Base-by-base conservation (phyloP, 2,329 filamentous ascomycete species). In the Didymella arachidicola region DNA sequence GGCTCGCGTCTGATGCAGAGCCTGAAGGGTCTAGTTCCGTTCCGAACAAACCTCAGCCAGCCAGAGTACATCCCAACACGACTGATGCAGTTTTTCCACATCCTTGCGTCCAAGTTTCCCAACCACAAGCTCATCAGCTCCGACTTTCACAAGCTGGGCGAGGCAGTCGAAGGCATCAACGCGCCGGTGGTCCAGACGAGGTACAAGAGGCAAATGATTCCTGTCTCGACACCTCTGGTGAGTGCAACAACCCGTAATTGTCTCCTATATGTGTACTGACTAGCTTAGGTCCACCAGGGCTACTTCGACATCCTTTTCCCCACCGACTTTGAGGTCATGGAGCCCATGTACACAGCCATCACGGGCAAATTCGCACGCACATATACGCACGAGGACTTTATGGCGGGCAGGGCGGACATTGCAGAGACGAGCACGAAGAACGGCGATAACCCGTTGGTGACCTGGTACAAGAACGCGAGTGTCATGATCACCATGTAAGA, bases 301-400 rank as follows among this genome's bases (percentile, higher is more conserved):
- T 98, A 97, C 79, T 99, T 99, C 74, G 96, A 99, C 75, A 97
- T 99, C 70, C 88, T 99, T 74, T 99, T 99, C 80, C 95, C 95
- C 0, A 99, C 95, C 11, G 90, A 99, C 78, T 99, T 99, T 75
- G 84, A 86, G 62, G 89, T 96, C 66, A 89, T 95, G 78, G 93
- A 98, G 78, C 88, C 92, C 69, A 87, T 98, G 68, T 99, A 99
- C 79, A 89, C 92, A 55, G 92, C 92, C 61, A 87, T 98, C 69
- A 99, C 95, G 0, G 94, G 94, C 30, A 95, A 96, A 75, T 82
- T 98, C 69, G 97, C 93, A 2, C 86, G 90, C 50, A 91, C 96
- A 50, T 85, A 89, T 75, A 87, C 89, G 36, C 95, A 99, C 71
- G 92, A 94, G 74, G 91, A 96, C 65, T 99, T 98, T 74, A 88